These are phyloP conservation scores for Phoma sp. DNA, from an alignment of 2,329 filamentous ascomycete genomes.

Conservation along the genomic window DNA sequence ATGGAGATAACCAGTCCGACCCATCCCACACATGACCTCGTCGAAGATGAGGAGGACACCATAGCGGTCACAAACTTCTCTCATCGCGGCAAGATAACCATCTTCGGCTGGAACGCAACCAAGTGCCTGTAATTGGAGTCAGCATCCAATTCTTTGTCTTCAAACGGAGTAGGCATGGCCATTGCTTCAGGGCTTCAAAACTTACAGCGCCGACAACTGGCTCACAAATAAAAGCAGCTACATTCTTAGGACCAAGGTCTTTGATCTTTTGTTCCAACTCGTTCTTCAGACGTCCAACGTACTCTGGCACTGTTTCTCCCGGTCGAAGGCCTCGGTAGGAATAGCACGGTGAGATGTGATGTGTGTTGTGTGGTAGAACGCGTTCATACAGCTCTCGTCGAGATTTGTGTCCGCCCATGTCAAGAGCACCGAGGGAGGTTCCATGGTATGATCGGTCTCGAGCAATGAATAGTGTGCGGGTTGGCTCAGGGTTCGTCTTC, in stretches of 20 bases:
- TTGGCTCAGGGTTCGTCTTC: slow-evolving; percentile 58
- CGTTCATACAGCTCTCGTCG: slow-evolving; percentile 69
- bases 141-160: too few relatives aligned
- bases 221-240: slow-evolving; percentile 77
- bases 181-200: background rate
- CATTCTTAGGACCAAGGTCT: slow-evolving; percentile 66
- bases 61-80: slow-evolving; percentile 72
- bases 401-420: slow-evolving; percentile 67
- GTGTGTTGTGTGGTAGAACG: slow-evolving; percentile 64
- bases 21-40: slow-evolving; percentile 77
- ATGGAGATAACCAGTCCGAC: slow-evolving; percentile 66
- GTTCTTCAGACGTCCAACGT: slow-evolving; percentile 65
- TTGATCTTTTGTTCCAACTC: slow-evolving; percentile 75
- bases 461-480: slow-evolving; percentile 68
- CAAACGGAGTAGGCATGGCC: too few relatives aligned
- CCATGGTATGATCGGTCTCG: slow-evolving; percentile 74
- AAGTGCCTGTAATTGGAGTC: slow-evolving; percentile 58
- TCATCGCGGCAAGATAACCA: slow-evolving; percentile 75
- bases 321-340: slow-evolving; percentile 65
- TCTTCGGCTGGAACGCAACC: slow-evolving; percentile 71
- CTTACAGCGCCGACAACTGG: slow-evolving; percentile 74
- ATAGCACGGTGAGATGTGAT: slow-evolving; percentile 71
- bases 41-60: slow-evolving; percentile 80
- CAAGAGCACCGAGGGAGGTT: slow-evolving; percentile 71
- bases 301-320: slow-evolving; percentile 64